Evolutionary conservation across 352 stramenopile species (phyloP).

Genomic region (Pythium myriotylum): DNA sequence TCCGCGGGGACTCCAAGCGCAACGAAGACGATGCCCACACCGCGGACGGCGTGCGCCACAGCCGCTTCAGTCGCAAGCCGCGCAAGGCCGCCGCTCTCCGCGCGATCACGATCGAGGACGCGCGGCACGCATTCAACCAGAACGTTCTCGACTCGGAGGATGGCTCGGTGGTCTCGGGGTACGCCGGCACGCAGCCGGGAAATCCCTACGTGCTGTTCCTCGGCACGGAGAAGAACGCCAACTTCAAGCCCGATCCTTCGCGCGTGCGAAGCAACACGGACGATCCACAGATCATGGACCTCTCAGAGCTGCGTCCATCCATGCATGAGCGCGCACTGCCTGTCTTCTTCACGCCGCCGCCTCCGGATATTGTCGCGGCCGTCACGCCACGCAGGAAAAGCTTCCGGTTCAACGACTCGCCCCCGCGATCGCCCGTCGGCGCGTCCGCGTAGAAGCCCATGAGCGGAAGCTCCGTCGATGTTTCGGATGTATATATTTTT

Average conservation of each 20-base stretch:
- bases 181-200: slow-evolving; percentile 39
- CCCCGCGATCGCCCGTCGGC: slow-evolving; percentile 3
- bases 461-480: neutral
- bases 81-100: slow-evolving; percentile 27
- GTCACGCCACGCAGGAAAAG: slow-evolving; percentile 45
- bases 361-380: slow-evolving; percentile 11
- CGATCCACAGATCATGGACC: slow-evolving; percentile 31
- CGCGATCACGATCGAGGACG: slow-evolving; percentile 34
- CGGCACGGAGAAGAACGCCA: slow-evolving; percentile 50
- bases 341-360: slow-evolving; percentile 65
- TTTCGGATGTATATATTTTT: no score
- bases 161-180: slow-evolving; percentile 43
- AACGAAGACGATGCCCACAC: neutral
- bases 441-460: slow-evolving; percentile 9
- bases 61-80: slow-evolving; percentile 3
- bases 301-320: slow-evolving; percentile 55
- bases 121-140: slow-evolving; percentile 21
- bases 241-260: slow-evolving; percentile 50
- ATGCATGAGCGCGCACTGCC: slow-evolving; percentile 58
- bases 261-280: slow-evolving; percentile 36
- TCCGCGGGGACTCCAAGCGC: slow-evolving; percentile 6
- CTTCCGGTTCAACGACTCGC: slow-evolving; percentile 30
- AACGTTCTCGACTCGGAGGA: slow-evolving; percentile 33
- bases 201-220: slow-evolving; percentile 66
- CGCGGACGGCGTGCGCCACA: neutral